Evolutionary conservation across 768 basidiomycete genomes (phyloP).

Genomic region (Rhodosporidiobolus odoratus): DNA sequence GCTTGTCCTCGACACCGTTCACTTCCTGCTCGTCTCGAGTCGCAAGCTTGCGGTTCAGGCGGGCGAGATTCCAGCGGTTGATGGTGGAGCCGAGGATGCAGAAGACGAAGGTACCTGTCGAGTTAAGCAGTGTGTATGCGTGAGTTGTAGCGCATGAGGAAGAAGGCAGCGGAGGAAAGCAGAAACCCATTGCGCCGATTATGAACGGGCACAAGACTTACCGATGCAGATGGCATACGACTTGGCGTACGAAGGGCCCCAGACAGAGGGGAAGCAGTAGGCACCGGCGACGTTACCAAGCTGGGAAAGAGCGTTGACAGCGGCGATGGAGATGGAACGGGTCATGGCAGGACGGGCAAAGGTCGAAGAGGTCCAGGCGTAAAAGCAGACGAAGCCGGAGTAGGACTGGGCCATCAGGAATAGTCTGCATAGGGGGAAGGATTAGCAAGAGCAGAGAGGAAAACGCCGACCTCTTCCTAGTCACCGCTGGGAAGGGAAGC

Average conservation of each 20-base stretch:
- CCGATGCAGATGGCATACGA: constrained; percentile 57
- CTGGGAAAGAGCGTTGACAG: constrained; percentile 40
- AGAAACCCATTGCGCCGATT: no score
- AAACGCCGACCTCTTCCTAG: background rate
- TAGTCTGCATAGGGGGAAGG: background rate
- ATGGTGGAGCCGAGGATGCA: constrained; percentile 52
- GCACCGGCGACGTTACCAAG: constrained; percentile 79
- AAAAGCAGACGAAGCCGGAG: constrained; percentile 64
- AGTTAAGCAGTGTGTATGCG: background rate
- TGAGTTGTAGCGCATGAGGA: no score
- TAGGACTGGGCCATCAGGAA: constrained; percentile 57
- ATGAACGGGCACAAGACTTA: no score
- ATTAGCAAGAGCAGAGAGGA: background rate
- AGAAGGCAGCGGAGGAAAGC: no score
- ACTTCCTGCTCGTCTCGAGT: constrained; percentile 41
- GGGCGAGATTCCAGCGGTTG: constrained; percentile 43
- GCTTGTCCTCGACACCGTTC: background rate
- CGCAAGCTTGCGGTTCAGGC: constrained; percentile 47
- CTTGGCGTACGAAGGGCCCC: constrained; percentile 57
- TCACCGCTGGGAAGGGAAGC: background rate
- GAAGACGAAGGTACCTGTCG: constrained; percentile 48
- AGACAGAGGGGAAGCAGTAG: constrained; percentile 47
- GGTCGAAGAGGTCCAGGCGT: constrained; percentile 52
- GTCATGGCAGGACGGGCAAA: constrained; percentile 79
- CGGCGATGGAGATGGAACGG: constrained; percentile 76